Conservation (phyloP, 2,329 filamentous ascomycete species). For the Sporothrix luriei region DNA sequence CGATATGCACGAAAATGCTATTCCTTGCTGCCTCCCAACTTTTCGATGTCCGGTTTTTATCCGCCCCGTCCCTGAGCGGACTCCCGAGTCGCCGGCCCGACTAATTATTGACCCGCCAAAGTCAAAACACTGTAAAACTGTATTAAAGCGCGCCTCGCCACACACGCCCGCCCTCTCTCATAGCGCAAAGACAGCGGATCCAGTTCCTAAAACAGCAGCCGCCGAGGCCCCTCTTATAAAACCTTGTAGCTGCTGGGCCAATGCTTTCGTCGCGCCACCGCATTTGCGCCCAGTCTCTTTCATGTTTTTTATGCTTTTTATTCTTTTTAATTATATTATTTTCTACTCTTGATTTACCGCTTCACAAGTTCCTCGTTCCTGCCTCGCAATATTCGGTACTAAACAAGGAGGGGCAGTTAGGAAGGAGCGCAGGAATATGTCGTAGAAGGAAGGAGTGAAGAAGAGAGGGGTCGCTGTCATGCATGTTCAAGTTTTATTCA, state of each 20-base stretch:
- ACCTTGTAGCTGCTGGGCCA: background rate
- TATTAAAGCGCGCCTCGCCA: slow-evolving; percentile 1
- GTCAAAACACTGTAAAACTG: too few relatives aligned
- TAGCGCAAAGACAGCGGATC: slow-evolving; percentile 18
- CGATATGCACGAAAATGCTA: background rate
- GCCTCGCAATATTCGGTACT: slow-evolving; percentile 6
- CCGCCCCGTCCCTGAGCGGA: background rate
- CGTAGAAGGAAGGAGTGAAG: background rate
- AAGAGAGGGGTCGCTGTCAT: background rate
- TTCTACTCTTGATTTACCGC: too few relatives aligned
- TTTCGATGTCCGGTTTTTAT: background rate
- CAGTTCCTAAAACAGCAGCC: slow-evolving; percentile 29
- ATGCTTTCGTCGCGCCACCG: slow-evolving; percentile 11
- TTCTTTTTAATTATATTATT: background rate
- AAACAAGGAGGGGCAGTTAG: background rate
- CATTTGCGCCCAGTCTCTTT: background rate
- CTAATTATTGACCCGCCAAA: background rate
- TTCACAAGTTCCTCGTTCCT: background rate
- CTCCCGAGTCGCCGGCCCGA: too few relatives aligned
- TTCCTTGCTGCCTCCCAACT: background rate
- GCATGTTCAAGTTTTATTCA: background rate
- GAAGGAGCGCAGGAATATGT: background rate
- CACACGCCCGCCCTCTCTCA: background rate
- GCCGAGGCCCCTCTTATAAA: slow-evolving; percentile 23
- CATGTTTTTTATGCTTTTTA: background rate